phyloP scores from a whole-genome alignment of 2,329 filamentous ascomycete species.

The Aureobasidium sp. region DNA sequence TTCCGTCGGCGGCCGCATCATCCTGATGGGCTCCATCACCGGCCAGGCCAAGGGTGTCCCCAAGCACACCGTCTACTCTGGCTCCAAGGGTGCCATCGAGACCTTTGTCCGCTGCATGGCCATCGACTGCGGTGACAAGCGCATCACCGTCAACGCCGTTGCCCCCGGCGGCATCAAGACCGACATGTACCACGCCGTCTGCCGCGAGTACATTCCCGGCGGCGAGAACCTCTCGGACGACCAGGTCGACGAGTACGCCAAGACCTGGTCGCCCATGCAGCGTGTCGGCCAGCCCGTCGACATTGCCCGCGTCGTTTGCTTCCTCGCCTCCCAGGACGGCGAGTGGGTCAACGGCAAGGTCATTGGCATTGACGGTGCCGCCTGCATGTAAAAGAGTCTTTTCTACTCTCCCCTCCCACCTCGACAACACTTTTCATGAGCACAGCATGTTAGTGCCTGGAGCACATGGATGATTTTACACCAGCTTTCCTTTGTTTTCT shows the following conservation, averaged over 20 bases:
- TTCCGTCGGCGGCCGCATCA: slow-evolving; percentile 46
- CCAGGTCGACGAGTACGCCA: slow-evolving; percentile 55
- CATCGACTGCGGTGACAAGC: slow-evolving; percentile 49
- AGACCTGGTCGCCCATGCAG: slow-evolving; percentile 57
- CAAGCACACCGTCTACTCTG: slow-evolving; percentile 49
- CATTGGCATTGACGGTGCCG: slow-evolving; percentile 41
- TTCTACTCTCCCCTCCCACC: neutral
- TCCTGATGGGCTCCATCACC: slow-evolving; percentile 51
- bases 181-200: slow-evolving; percentile 56
- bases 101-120: slow-evolving; percentile 50
- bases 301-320: slow-evolving; percentile 58
- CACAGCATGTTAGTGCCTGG: slow-evolving; percentile 6
- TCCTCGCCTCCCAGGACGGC: slow-evolving; percentile 52
- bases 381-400: slow-evolving; percentile 30
- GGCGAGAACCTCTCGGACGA: slow-evolving; percentile 51
- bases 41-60: slow-evolving; percentile 51
- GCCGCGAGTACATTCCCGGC: slow-evolving; percentile 55
- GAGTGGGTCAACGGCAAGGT: slow-evolving; percentile 52
- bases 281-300: slow-evolving; percentile 62
- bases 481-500: neutral
- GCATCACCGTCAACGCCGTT: slow-evolving; percentile 55
- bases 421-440: neutral
- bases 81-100: slow-evolving; percentile 49
- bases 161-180: slow-evolving; percentile 51
- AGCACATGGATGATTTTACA: neutral